phyloP scores from a whole-genome alignment of 495 filamentous ascomycete species.

The Penicillium pulvis region DNA sequence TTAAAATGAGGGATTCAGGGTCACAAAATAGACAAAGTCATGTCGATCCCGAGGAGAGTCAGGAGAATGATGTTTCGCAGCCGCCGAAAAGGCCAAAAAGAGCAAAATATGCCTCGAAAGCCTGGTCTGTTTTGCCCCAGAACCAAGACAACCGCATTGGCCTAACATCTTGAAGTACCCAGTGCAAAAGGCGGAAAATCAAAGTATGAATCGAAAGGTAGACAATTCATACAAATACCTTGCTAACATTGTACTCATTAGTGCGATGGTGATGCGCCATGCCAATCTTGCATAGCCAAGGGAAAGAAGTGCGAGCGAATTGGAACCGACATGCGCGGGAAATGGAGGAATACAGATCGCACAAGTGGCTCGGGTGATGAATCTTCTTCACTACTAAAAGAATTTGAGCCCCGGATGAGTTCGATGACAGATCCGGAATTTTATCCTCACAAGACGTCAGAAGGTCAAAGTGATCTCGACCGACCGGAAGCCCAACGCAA shows the following conservation, averaged over 20 bases:
- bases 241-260: slow-evolving; percentile 3
- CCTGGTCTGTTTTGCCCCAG: slow-evolving; percentile 22
- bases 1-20: background rate
- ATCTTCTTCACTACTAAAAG: slow-evolving; percentile 10
- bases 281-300: slow-evolving; percentile 20
- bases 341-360: slow-evolving; percentile 8
- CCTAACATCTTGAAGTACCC: slow-evolving; percentile 11
- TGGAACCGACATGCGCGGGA: slow-evolving; percentile 29
- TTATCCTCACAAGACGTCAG: slow-evolving; percentile 3
- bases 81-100: slow-evolving; percentile 20
- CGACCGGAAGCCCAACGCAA: background rate
- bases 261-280: slow-evolving; percentile 31
- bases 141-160: background rate
- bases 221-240: no score
- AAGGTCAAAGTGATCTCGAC: background rate
- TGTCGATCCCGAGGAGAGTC: background rate
- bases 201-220: slow-evolving; percentile 17
- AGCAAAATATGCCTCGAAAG: slow-evolving; percentile 29
- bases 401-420: background rate
- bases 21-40: background rate
- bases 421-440: background rate
- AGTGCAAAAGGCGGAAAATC: slow-evolving; percentile 28
- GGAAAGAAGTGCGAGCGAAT: slow-evolving; percentile 15
- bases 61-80: background rate
- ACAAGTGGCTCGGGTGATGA: slow-evolving; percentile 1